Percentiles rank a stretch among this genome's conserved stretches.
phyloP scores from a whole-genome alignment of 2,329 filamentous ascomycete genomes.

The Neocatenulostroma microsporum region DNA sequence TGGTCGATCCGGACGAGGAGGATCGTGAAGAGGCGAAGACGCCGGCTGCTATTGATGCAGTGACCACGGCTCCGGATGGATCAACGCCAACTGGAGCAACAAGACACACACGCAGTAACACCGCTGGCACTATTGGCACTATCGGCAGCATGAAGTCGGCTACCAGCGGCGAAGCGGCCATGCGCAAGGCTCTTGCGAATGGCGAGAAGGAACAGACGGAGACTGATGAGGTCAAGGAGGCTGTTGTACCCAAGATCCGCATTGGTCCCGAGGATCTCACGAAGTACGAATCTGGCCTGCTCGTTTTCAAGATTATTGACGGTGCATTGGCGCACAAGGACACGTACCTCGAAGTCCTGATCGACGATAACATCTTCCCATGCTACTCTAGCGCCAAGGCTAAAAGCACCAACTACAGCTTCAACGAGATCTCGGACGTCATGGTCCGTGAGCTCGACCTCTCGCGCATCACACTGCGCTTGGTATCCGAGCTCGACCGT shows the following conservation, averaged over 20 bases:
- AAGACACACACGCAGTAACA: constrained; percentile 18
- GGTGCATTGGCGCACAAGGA: constrained; percentile 71
- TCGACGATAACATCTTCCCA: constrained; percentile 91
- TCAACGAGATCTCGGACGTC: constrained; percentile 89
- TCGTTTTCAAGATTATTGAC: constrained; percentile 92
- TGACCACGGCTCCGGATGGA: no score
- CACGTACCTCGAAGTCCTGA: constrained; percentile 75
- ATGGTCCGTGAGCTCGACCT: constrained; percentile 97
- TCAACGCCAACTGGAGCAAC: neutral
- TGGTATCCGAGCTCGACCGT: constrained; percentile 71
- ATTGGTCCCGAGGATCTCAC: constrained; percentile 72
- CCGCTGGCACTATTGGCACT: constrained; percentile 37
- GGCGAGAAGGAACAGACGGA: constrained; percentile 41
- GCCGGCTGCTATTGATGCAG: neutral
- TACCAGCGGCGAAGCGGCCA: constrained; percentile 32
- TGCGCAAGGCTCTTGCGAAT: constrained; percentile 40
- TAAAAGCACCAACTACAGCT: constrained; percentile 58
- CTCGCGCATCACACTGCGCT: constrained; percentile 79
- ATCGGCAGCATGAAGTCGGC: constrained; percentile 34
- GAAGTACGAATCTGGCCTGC: constrained; percentile 79
- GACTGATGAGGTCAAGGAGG: constrained; percentile 36
- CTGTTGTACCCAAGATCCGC: constrained; percentile 64
- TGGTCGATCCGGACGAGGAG: constrained; percentile 84
- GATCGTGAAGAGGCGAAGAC: constrained; percentile 40
- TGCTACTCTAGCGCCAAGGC: constrained; percentile 76